A percentile compares a stretch with the other conserved stretches of the same genome.
These are phyloP conservation scores for Tulasnella sp. DNA, from an alignment of 768 basidiomycete species.

Conservation along the genomic window DNA sequence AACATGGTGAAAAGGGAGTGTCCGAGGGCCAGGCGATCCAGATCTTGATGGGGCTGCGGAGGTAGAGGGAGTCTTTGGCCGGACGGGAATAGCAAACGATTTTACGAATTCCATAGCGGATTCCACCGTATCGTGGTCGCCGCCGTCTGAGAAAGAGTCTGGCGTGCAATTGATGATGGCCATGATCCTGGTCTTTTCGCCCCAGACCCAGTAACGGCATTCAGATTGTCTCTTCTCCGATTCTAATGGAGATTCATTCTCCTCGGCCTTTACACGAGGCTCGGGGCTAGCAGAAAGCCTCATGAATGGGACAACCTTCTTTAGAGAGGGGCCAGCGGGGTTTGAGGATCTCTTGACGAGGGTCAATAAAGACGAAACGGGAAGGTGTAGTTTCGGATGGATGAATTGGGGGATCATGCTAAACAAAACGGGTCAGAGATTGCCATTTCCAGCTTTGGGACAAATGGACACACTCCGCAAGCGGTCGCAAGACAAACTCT, in stretches of 20 bases:
- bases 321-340: slow-evolving; percentile 30
- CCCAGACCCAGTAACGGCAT: slow-evolving; percentile 16
- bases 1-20: slow-evolving; percentile 44
- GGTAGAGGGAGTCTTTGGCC: slow-evolving; percentile 6
- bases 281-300: too few species aligned
- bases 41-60: neutral
- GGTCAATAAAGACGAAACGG: slow-evolving; percentile 34
- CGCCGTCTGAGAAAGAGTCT: slow-evolving; percentile 92
- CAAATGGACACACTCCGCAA: slow-evolving; percentile 60
- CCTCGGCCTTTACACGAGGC: slow-evolving; percentile 21
- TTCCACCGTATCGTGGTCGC: slow-evolving; percentile 38
- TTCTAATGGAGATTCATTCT: neutral
- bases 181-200: slow-evolving; percentile 59
- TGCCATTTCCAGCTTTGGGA: neutral
- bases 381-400: slow-evolving; percentile 46
- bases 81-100: neutral
- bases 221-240: neutral
- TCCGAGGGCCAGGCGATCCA: slow-evolving; percentile 26
- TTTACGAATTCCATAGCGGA: slow-evolving; percentile 37
- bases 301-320: slow-evolving; percentile 60
- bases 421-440: neutral
- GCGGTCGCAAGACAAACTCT: slow-evolving; percentile 82
- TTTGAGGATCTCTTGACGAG: slow-evolving; percentile 33
- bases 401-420: slow-evolving; percentile 71
- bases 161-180: slow-evolving; percentile 87